phyloP scores from a whole-genome alignment of 2,329 filamentous ascomycete genomes.

The Penicillium palitans region DNA sequence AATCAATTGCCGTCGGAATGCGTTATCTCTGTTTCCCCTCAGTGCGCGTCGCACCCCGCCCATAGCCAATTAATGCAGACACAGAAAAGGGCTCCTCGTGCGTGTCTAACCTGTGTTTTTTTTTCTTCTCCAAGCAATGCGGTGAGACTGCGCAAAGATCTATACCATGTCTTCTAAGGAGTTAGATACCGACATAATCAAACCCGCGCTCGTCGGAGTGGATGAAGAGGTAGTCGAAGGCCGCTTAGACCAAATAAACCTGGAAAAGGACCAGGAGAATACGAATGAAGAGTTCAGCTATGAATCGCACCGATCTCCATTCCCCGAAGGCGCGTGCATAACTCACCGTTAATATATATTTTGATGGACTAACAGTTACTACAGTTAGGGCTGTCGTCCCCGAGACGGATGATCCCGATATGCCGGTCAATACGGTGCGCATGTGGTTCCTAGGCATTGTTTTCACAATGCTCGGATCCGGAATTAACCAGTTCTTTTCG shows the following conservation, averaged over 20 bases:
- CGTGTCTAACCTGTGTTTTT: not conserved
- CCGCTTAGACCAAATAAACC: not conserved
- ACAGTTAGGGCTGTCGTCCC: constrained; percentile 31
- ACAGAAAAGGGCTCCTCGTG: not conserved
- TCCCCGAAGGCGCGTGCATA: constrained; percentile 22
- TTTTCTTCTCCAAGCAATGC: not conserved
- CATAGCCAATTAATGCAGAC: not conserved
- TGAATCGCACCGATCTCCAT: constrained; percentile 30
- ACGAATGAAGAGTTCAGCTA: constrained; percentile 25
- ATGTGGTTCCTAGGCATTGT: constrained; percentile 50
- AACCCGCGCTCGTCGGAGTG: not conserved
- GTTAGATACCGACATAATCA: not conserved
- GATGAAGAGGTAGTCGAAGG: constrained; percentile 1
- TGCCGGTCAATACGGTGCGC: constrained; percentile 32
- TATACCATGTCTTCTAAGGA: not conserved
- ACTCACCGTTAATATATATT: not conserved
- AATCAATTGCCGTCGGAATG: not conserved
- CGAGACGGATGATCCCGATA: constrained; percentile 30
- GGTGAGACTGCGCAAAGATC: not conserved
- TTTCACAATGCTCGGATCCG: constrained; percentile 46
- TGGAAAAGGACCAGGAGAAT: constrained; percentile 5
- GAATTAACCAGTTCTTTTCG: constrained; percentile 51
- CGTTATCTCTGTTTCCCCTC: not conserved
- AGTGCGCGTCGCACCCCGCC: not conserved
- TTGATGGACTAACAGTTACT: not conserved